phyloP scores from a whole-genome alignment of 2,329 filamentous ascomycete genomes.

The Lachnum nothofagi region DNA sequence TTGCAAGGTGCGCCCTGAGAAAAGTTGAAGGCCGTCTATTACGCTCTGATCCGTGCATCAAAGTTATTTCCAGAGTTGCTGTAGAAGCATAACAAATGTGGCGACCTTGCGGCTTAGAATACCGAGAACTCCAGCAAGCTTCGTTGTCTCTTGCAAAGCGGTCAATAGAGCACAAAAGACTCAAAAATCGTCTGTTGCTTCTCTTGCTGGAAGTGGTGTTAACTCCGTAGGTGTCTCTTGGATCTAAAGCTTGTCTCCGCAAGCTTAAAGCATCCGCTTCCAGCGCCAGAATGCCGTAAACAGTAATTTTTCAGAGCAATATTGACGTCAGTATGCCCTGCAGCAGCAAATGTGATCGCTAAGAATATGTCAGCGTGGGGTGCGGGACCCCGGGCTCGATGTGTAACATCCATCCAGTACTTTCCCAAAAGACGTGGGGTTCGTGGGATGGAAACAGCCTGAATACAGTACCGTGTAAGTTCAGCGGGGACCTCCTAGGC shows the following conservation, averaged over 20 bases:
- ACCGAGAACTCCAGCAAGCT: neutral
- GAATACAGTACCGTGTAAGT: neutral
- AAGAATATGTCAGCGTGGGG: neutral
- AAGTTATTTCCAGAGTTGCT: neutral
- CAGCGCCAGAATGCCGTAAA: neutral
- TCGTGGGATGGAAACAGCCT: neutral
- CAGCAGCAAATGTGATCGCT: neutral
- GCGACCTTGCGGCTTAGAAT: neutral
- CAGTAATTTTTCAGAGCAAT: neutral
- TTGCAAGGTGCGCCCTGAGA: neutral
- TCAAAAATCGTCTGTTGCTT: neutral
- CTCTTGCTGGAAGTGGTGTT: too few species aligned
- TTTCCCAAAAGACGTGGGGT: neutral
- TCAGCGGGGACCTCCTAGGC: neutral
- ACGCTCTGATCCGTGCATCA: neutral
- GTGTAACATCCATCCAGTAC: neutral
- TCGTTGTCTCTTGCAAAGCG: neutral
- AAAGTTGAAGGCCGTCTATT: neutral
- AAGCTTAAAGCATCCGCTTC: neutral
- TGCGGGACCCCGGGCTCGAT: neutral
- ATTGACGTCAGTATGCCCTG: neutral
- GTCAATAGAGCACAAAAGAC: neutral
- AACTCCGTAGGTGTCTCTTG: too few species aligned
- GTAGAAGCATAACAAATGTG: neutral
- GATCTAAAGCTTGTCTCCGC: too few species aligned